These are phyloP conservation scores for Trichocladium uniseriatum DNA, from an alignment of 495 filamentous ascomycete genomes.

Conservation along the genomic window DNA sequence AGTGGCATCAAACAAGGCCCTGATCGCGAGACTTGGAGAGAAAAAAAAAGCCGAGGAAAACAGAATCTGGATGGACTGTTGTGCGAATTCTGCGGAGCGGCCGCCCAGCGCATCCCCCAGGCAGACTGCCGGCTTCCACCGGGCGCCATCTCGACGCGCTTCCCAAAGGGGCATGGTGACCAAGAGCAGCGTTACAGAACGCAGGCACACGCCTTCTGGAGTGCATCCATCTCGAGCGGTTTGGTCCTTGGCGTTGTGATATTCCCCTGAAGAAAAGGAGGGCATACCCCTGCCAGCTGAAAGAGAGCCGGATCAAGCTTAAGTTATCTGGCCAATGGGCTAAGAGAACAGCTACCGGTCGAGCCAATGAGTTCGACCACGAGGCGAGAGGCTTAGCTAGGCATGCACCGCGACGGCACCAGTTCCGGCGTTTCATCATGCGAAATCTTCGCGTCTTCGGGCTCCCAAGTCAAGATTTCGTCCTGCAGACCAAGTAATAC, in stretches of 20 bases:
- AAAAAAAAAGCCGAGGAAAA: neutral
- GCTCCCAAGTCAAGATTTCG: no score
- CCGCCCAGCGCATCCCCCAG: neutral
- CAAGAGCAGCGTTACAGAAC: neutral
- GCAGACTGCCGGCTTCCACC: neutral
- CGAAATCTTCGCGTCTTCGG: no score
- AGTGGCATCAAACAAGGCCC: neutral
- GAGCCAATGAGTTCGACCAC: neutral
- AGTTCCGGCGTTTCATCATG: no score
- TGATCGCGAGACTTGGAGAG: neutral
- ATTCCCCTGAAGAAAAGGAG: neutral
- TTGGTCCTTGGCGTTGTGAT: neutral
- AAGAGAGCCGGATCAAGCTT: neutral
- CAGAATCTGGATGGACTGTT: no score
- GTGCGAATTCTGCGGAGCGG: neutral
- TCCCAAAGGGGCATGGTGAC: constrained; percentile 3
- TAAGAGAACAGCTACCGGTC: neutral
- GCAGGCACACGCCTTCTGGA: neutral
- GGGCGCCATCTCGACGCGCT: neutral
- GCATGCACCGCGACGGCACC: constrained; percentile 12
- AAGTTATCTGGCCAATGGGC: constrained; percentile 1
- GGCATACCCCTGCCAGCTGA: constrained; percentile 14
- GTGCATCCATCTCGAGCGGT: neutral
- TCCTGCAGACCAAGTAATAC: no score
- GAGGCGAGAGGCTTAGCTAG: constrained; percentile 7